Base-by-base conservation (phyloP, 192 early-diverging fungal species). In the Geranomyces variabilis region DNA sequence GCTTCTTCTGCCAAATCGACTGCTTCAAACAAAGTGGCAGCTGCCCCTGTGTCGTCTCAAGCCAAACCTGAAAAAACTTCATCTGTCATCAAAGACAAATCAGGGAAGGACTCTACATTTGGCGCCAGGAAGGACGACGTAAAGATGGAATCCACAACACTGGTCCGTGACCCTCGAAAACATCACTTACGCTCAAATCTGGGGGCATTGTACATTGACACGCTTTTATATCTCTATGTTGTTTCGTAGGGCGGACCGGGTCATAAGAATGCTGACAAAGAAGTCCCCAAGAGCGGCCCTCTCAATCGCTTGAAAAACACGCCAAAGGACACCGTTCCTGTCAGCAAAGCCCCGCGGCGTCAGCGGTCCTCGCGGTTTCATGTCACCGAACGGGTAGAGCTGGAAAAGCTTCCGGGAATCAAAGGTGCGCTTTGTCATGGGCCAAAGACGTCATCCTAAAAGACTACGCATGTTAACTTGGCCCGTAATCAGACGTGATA, bases 361-460 rank as follows among this genome's bases (percentile, higher is more conserved):
- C 93, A 95, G 72, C 78, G 90, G 70, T 94, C 93, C 1, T 95
- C 93, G 28, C 82, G 93, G 44, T 95, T 95, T 72, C 88, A 93
- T 82, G 89, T 93, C 1, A 89, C 87, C 7, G 92, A 93, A 70
- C 81, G 84, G 31, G 90, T 92, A 29, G 91, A 94, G 68, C 73
- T 95, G 58, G 92, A 95, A 58, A 88, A 89, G 75, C 77, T 92
- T 29, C 82, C 85, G 22, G 80, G 71, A 31, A 86, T 95, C 48
- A 90, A 91, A 77, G 93, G 93, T 91, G 82, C 44, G 71, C 80
- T 26, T 53, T 47, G 1, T 0, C 19, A 28, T 17, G 13, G 9
- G 31, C 12, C 30, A 12, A 56, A 36, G 33, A 62, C n/a, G n/a
- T n/a, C n/a, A n/a, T n/a, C n/a, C n/a, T n/a, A 34, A 62, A 34